Conservation (phyloP, 139 green algal genomes). For the Closterium sp. region DNA sequence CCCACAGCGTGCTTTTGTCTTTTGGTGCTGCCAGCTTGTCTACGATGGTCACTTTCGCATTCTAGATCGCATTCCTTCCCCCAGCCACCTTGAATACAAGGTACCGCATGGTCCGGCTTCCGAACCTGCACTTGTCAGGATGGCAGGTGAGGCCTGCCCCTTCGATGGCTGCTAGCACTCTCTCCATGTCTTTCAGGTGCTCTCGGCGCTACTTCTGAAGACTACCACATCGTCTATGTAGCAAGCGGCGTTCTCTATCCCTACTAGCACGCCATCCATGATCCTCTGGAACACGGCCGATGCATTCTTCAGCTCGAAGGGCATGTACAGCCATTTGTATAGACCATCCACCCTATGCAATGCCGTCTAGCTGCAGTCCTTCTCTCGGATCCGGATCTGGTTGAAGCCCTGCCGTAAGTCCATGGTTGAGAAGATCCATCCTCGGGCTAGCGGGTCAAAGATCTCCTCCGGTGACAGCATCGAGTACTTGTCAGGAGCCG, state of each 20-base stretch:
- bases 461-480: constrained; percentile 27
- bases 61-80: too few relatives aligned
- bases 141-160: not conserved
- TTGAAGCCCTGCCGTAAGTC: constrained; percentile 1
- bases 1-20: not conserved
- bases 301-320: not conserved
- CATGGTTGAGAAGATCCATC: not conserved
- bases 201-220: not conserved
- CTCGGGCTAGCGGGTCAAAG: not conserved
- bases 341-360: not conserved
- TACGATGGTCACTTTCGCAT: not conserved
- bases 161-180: not conserved
- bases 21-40: too few relatives aligned
- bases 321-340: not conserved
- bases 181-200: not conserved
- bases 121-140: not conserved
- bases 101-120: not conserved
- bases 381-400: not conserved
- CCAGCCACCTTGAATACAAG: too few relatives aligned
- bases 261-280: not conserved
- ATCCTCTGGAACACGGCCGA: not conserved
- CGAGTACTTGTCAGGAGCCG: not conserved
- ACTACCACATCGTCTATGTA: constrained; percentile 21
- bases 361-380: not conserved
- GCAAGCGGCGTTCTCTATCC: not conserved